These are phyloP conservation scores for Vicia faba DNA, from an alignment of 306 rosid species.

Conservation along the genomic window DNA sequence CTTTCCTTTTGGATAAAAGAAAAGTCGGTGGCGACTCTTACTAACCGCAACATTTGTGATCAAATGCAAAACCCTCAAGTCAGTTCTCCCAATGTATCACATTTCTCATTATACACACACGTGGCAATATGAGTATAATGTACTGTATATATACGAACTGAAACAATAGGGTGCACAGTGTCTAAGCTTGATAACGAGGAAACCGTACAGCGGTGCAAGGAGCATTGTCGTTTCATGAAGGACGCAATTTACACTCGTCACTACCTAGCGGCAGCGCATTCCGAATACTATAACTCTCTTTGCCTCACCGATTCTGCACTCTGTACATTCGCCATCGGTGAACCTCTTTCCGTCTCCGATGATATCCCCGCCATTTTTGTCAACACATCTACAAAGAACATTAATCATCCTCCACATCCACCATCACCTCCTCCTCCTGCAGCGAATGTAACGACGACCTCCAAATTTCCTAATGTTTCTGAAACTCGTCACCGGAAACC, in stretches of 20 bases:
- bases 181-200: constrained; percentile 90
- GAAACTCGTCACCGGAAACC: constrained; percentile 53
- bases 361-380: constrained; percentile 76
- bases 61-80: too few species aligned
- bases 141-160: constrained; percentile 9
- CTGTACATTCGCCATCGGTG: constrained; percentile 63
- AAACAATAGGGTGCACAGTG: constrained; percentile 79
- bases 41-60: too few species aligned
- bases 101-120: constrained; percentile 19
- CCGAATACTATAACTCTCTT: constrained; percentile 85
- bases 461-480: constrained; percentile 62
- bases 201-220: constrained; percentile 91
- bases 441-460: constrained; percentile 50
- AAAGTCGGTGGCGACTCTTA: too few species aligned
- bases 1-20: too few species aligned
- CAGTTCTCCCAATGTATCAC: too few species aligned
- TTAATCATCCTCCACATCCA: not conserved
- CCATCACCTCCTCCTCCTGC: constrained; percentile 40
- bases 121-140: constrained; percentile 31
- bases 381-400: constrained; percentile 25
- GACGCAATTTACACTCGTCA: constrained; percentile 79
- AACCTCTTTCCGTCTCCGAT: constrained; percentile 72
- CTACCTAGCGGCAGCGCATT: constrained; percentile 90
- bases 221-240: constrained; percentile 77
- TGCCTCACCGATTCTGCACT: constrained; percentile 82